Evolutionary conservation across 331 rosid species (phyloP), one percentile per base, ranked within the genome.

Genomic region (Quercus phellos): DNA sequence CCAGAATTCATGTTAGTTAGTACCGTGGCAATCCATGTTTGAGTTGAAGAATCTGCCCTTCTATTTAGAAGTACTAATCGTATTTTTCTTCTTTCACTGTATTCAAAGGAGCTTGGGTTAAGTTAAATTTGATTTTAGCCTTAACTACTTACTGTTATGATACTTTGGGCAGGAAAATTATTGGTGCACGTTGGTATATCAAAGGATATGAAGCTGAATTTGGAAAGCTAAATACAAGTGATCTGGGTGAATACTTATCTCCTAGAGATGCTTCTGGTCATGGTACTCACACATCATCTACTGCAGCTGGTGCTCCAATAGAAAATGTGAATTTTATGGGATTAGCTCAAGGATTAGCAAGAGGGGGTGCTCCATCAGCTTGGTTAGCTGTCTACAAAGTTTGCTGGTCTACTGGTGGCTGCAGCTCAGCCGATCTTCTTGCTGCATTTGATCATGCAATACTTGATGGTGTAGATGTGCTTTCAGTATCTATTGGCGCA

Each of bases 281-380:
- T 67, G 94, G 90, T 6, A 90, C 92, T 66, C 94, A 90, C 84
- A 88, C 92, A 1, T 72, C 92, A 70, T 90, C 94, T 4, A 88
- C 89, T 38, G 94, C 90, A 74, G 87, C 89, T 5, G 94, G 94
- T 2, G 80, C 32, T 63, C 55, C 30, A 8, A 83, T 90, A 58
- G 69, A 84, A 75, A 83, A 82, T 75, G 88, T 83, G 12, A 88
- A 83, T 74, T 79, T 79, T 34, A 77, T 42, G 77, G 94, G 92
- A 81, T 79, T 88, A 43, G 88, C 91, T 42, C 71, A 55, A 35
- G 92, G 94, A 67, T 32, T 54, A 35, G 92, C 88, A 38, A 85
- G 94, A 70, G 94, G 94, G 18, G 94, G 94, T 4, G 91, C 94
- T 77, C 88, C 92, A 71, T 84, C 77, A n/a, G 90, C 94, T 56